Conservation (phyloP, 1,139 yeast genomes). For the Saccharomyces pastorianus region DNA sequence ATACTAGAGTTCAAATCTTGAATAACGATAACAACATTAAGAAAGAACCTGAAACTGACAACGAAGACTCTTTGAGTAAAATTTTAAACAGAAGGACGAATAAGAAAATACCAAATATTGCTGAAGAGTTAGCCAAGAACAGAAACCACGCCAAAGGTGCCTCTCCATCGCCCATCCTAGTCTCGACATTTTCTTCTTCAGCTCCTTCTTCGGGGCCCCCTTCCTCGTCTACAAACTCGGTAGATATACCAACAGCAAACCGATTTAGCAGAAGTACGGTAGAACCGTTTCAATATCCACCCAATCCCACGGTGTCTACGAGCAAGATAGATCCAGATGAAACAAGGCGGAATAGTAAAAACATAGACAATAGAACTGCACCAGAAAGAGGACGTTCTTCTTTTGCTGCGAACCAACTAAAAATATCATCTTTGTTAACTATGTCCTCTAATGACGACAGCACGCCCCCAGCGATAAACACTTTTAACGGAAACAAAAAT, state of each 20-base stretch:
- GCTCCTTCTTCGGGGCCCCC: slow-evolving; percentile 3
- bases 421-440: slow-evolving; percentile 7
- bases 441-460: slow-evolving; percentile 1
- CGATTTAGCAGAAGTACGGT: neutral
- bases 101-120: slow-evolving; percentile 24
- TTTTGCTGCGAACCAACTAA: slow-evolving; percentile 1
- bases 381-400: slow-evolving; percentile 3
- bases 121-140: slow-evolving; percentile 29
- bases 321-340: neutral
- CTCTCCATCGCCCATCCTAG: slow-evolving; percentile 15
- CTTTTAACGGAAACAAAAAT: neutral
- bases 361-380: neutral
- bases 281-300: neutral
- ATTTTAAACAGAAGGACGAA: neutral
- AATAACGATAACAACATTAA: neutral
- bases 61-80: neutral
- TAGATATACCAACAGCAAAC: neutral
- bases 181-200: slow-evolving; percentile 5
- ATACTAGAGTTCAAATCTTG: neutral
- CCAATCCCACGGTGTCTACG: neutral
- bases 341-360: slow-evolving; percentile 2
- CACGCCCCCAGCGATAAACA: too few species aligned
- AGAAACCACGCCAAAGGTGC: slow-evolving; percentile 20
- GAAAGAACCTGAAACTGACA: neutral
- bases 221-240: neutral